A percentile compares a stretch with the other conserved stretches of the same genome.
These are phyloP conservation scores for Baudoinia panamericana DNA, from an alignment of 495 filamentous ascomycete species.

Conservation along the genomic window DNA sequence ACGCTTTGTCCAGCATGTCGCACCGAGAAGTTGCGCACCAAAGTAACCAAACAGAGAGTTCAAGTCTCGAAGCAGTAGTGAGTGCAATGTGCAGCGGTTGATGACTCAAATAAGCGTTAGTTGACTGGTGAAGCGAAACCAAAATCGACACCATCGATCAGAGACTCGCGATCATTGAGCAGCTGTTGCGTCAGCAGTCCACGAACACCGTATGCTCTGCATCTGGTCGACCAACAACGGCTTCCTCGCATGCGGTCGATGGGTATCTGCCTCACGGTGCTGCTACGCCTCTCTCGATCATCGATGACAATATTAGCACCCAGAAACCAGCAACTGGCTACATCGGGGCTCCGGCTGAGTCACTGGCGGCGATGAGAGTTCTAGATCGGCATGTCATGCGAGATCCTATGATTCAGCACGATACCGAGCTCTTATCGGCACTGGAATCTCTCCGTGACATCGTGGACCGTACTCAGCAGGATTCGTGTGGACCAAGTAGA, in stretches of 20 bases:
- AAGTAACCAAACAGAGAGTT: too few relatives aligned
- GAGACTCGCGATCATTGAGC: neutral
- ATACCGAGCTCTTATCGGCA: too few relatives aligned
- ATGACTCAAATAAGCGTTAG: neutral
- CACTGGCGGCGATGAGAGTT: neutral
- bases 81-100: too few relatives aligned
- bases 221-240: neutral
- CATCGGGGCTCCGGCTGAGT: neutral
- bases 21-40: neutral
- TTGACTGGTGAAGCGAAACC: neutral
- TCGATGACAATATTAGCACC: too few relatives aligned
- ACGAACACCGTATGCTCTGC: neutral
- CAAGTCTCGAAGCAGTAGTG: slow-evolving; percentile 5
- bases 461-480: too few relatives aligned
- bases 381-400: too few relatives aligned
- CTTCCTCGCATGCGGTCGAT: neutral
- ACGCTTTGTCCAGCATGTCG: neutral
- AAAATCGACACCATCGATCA: slow-evolving; percentile 3
- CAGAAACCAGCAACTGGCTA: neutral
- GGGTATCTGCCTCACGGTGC: too few relatives aligned
- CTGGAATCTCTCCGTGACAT: too few relatives aligned
- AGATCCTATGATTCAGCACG: too few relatives aligned
- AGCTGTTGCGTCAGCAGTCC: neutral
- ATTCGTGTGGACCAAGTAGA: too few relatives aligned
- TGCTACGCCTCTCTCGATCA: too few relatives aligned